phyloP scores from a whole-genome alignment of 148 eudicot genomes.

The Spergularia bocconei region DNA sequence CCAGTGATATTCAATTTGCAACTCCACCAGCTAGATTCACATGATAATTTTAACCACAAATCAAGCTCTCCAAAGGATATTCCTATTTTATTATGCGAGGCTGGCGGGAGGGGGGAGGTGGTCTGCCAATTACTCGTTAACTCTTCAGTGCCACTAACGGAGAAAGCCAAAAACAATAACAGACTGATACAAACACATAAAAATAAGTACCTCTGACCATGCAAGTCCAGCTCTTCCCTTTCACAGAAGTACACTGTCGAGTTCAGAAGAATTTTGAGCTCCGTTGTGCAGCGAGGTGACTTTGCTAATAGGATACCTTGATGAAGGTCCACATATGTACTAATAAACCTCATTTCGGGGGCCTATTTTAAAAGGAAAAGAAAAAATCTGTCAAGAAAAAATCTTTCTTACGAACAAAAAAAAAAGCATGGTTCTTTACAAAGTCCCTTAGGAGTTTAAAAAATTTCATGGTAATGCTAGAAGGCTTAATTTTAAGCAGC shows the following conservation, averaged over 20 bases:
- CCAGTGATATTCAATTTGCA: background rate
- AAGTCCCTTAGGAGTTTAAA: too few species aligned
- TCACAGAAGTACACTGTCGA: conserved; percentile 29
- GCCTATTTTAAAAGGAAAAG: conserved; percentile 44
- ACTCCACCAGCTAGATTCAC: background rate
- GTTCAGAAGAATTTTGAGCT: conserved; percentile 60
- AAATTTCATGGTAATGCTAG: too few species aligned
- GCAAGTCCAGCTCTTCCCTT: conserved; percentile 53
- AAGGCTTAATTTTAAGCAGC: too few species aligned
- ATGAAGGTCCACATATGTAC: conserved; percentile 62
- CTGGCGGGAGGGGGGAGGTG: background rate
- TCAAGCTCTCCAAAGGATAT: too few species aligned
- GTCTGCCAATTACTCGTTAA: background rate
- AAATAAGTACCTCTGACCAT: conserved; percentile 56
- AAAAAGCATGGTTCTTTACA: background rate
- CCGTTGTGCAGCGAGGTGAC: conserved; percentile 73
- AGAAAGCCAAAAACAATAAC: background rate
- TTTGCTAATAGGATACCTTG: conserved; percentile 58
- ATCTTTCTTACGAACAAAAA: background rate
- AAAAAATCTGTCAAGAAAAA: background rate
- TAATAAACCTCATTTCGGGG: conserved; percentile 77
- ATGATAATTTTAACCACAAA: background rate
- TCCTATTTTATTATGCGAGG: too few species aligned
- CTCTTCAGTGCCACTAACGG: background rate
- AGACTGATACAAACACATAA: background rate